These are phyloP conservation scores for Leucogyrophana mollusca DNA, from an alignment of 768 basidiomycete genomes.

Conservation along the genomic window DNA sequence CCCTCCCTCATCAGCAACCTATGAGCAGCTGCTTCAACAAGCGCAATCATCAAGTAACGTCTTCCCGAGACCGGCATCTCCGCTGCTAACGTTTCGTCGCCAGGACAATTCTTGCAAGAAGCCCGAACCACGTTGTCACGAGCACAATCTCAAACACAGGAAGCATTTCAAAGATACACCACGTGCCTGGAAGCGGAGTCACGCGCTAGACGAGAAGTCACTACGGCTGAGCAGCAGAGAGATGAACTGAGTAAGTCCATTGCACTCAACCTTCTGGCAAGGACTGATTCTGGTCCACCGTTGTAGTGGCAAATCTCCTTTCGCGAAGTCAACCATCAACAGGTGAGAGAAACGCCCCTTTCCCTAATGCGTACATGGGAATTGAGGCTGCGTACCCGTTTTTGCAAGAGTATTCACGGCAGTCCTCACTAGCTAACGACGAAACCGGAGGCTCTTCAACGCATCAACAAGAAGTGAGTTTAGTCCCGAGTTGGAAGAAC, in stretches of 20 bases:
- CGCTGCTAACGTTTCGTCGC: constrained; percentile 10
- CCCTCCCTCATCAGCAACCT: constrained; percentile 50
- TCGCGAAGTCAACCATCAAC: constrained; percentile 33
- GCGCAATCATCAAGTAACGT: constrained; percentile 59
- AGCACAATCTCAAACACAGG: constrained; percentile 71
- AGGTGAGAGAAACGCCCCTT: constrained; percentile 25
- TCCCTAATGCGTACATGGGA: constrained; percentile 5
- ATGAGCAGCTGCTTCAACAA: constrained; percentile 56
- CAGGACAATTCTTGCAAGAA: constrained; percentile 63
- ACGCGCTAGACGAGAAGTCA: constrained; percentile 63
- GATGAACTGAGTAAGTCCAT: constrained; percentile 51
- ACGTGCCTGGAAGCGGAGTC: constrained; percentile 66
- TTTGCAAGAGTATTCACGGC: constrained; percentile 31
- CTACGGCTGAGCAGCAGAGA: constrained; percentile 64
- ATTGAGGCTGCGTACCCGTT: constrained; percentile 15
- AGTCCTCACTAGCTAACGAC: constrained; percentile 29
- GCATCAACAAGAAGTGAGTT: constrained; percentile 34
- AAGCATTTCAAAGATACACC: constrained; percentile 68
- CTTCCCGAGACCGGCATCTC: constrained; percentile 3
- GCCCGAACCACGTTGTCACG: constrained; percentile 58
- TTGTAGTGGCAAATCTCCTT: constrained; percentile 32
- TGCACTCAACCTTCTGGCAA: constrained; percentile 16
- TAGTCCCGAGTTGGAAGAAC: constrained; percentile 11
- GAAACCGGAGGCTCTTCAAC: constrained; percentile 27
- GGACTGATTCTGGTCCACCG: constrained; percentile 10